A percentile compares a stretch with the other conserved stretches of the same genome.
phyloP scores from a whole-genome alignment of 176 grass and related monocot species.

The Elymus sibiricus region DNA sequence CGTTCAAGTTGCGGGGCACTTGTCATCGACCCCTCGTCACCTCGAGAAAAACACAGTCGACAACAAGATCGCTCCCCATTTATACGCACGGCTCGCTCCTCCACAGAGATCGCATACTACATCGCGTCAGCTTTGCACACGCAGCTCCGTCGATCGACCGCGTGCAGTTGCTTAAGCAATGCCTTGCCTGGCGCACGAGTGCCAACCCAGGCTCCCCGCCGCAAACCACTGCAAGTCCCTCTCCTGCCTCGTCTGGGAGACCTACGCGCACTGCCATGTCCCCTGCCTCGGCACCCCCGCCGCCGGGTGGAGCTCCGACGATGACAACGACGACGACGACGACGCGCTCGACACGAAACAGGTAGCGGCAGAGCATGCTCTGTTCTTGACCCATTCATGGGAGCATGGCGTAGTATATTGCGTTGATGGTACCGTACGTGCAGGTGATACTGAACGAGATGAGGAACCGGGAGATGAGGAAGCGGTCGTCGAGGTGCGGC shows the following conservation, averaged over 20 bases:
- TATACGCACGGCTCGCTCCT: constrained; percentile 19
- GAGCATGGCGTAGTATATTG: neutral
- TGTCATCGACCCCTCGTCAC: constrained; percentile 39
- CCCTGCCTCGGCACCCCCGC: constrained; percentile 50
- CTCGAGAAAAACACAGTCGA: neutral
- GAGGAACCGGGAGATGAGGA: constrained; percentile 51
- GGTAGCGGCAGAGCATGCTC: neutral
- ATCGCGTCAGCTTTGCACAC: constrained; percentile 1
- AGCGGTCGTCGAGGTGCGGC: constrained; percentile 35
- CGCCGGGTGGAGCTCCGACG: constrained; percentile 66
- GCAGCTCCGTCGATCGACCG: neutral
- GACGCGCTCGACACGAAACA: constrained; percentile 49
- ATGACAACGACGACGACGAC: constrained; percentile 32
- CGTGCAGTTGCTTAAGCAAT: neutral
- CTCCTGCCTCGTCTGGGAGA: constrained; percentile 54
- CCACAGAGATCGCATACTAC: neutral
- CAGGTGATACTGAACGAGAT: constrained; percentile 71
- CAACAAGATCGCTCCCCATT: constrained; percentile 12
- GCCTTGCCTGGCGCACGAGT: constrained; percentile 47
- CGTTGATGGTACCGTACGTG: neutral
- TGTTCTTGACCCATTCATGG: neutral
- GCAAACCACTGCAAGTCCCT: constrained; percentile 47
- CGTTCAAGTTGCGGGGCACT: constrained; percentile 48
- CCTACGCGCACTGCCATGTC: constrained; percentile 47
- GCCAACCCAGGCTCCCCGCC: constrained; percentile 31